phyloP scores from a whole-genome alignment of 2,329 filamentous ascomycete genomes.

The Cladosporium sp. region DNA sequence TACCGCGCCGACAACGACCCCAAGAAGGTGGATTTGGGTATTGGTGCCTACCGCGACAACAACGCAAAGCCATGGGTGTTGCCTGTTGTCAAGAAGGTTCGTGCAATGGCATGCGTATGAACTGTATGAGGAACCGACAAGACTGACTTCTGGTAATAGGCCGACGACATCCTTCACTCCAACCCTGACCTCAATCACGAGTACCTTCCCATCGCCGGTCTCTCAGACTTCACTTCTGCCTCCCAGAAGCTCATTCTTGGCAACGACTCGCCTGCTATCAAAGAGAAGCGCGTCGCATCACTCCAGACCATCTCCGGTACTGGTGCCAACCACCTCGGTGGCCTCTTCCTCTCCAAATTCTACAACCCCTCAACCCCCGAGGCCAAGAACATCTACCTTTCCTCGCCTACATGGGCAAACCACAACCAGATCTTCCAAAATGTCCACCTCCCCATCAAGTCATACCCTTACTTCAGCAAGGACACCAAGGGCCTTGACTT shows the following conservation, averaged over 20 bases:
- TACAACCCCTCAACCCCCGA: slow-evolving; percentile 59
- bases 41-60: slow-evolving; percentile 93
- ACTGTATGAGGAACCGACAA: background rate
- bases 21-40: slow-evolving; percentile 89
- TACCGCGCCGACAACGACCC: slow-evolving; percentile 71
- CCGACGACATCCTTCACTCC: slow-evolving; percentile 80
- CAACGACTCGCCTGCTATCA: slow-evolving; percentile 69
- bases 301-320: slow-evolving; percentile 97
- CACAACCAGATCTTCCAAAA: slow-evolving; percentile 98
- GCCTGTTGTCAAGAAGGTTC: slow-evolving; percentile 92
- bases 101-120: slow-evolving; percentile 16
- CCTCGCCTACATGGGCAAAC: slow-evolving; percentile 95
- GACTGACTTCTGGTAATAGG: slow-evolving; percentile 50
- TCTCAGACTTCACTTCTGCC: slow-evolving; percentile 78
- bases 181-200: slow-evolving; percentile 94
- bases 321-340: slow-evolving; percentile 88
- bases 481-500: slow-evolving; percentile 88
- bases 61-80: slow-evolving; percentile 96
- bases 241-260: slow-evolving; percentile 89
- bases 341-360: slow-evolving; percentile 90
- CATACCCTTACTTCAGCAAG: slow-evolving; percentile 92
- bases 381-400: slow-evolving; percentile 75
- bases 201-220: slow-evolving; percentile 92
- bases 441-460: slow-evolving; percentile 69
- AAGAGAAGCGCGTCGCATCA: slow-evolving; percentile 74